These are phyloP conservation scores for Plantago elongata DNA, from an alignment of 257 asterid species.

Conservation along the genomic window DNA sequence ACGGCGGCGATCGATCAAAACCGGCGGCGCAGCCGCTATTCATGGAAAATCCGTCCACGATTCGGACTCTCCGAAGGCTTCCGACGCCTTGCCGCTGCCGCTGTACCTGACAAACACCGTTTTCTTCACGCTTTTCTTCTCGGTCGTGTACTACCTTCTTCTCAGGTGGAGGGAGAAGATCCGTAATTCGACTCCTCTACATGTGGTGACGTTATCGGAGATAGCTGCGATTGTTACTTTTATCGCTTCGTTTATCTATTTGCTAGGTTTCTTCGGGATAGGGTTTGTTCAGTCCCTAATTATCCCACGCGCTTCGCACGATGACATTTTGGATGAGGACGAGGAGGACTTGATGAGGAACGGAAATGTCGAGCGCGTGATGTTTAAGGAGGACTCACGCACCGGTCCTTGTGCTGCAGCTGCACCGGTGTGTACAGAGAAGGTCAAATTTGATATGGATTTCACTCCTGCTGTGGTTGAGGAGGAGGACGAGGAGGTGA, in stretches of 20 bases:
- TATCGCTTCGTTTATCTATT: constrained; percentile 39
- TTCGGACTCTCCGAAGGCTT: constrained; percentile 13
- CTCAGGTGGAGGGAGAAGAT: constrained; percentile 42
- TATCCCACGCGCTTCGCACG: constrained; percentile 26
- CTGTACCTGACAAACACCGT: constrained; percentile 34
- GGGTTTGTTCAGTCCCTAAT: constrained; percentile 33
- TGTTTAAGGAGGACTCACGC: constrained; percentile 32
- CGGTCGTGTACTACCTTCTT: constrained; percentile 37
- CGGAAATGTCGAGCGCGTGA: constrained; percentile 10
- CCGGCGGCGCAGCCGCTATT: not conserved
- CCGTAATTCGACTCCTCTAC: constrained; percentile 39
- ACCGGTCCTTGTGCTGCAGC: constrained; percentile 29
- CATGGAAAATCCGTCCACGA: constrained; percentile 1
- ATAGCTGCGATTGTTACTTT: constrained; percentile 33
- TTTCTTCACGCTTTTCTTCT: constrained; percentile 40
- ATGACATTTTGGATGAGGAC: constrained; percentile 26
- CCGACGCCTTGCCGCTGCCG: constrained; percentile 29
- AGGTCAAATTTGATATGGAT: not conserved
- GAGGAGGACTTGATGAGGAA: not conserved
- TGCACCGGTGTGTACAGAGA: constrained; percentile 10
- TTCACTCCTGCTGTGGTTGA: not conserved
- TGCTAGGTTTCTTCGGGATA: constrained; percentile 40
- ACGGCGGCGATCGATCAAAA: constrained; percentile 7
- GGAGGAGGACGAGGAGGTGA: not conserved
- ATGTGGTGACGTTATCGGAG: constrained; percentile 32